Conservation (phyloP, 768 basidiomycete genomes). For the Coprinopsis strossmayeri region DNA sequence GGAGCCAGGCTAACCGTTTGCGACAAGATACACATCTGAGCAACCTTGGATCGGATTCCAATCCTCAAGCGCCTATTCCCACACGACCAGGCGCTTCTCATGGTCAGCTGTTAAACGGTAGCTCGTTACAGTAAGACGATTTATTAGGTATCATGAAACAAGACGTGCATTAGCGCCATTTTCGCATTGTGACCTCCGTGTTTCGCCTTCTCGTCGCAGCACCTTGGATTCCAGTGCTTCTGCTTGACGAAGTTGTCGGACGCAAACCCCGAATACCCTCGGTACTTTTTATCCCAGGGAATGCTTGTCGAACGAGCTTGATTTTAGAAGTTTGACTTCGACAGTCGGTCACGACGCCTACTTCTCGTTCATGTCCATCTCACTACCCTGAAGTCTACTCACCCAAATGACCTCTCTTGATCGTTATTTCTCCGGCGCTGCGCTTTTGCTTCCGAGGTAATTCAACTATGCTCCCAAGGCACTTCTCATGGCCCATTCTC, state of each 20-base stretch:
- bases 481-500: neutral
- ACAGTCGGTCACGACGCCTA: too few relatives aligned
- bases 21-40: too few relatives aligned
- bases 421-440: neutral
- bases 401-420: neutral
- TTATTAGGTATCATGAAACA: neutral
- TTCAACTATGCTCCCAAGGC: too few relatives aligned
- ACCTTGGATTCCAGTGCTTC: too few relatives aligned
- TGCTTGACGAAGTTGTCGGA: neutral
- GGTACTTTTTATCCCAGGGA: too few relatives aligned
- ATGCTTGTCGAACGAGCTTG: too few relatives aligned
- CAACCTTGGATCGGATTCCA: neutral
- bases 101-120: neutral
- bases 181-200: neutral
- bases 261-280: neutral
- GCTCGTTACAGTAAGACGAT: neutral
- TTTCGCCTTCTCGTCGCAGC: neutral
- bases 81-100: neutral
- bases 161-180: neutral
- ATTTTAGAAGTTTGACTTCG: too few relatives aligned
- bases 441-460: neutral
- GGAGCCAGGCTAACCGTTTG: too few relatives aligned
- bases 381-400: neutral
- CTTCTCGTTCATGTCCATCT: neutral
- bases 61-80: constrained; percentile 3